Base-by-base conservation (phyloP, 139 green algal genomes). In the Chlorella sp. region DNA sequence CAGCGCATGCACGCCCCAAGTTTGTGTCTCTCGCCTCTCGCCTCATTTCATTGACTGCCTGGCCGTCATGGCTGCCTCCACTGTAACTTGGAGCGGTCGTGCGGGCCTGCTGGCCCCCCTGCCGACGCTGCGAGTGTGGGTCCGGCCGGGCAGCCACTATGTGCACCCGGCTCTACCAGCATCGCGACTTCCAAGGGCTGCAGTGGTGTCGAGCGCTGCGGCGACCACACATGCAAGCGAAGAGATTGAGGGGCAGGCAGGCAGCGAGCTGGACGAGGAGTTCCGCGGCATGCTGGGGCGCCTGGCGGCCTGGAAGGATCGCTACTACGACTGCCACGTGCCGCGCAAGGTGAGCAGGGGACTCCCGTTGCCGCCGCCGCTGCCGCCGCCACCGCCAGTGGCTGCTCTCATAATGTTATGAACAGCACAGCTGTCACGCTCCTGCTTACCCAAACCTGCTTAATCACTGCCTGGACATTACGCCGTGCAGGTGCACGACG, bases 271-370 rank as follows among this genome's bases (percentile, higher is more conserved):
- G n/a, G 75, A 66, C 21, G 60, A 26, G 4, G 71, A 91, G 32
- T 94, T 93, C 15, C 42, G 84, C 4, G 81, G 37, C 11, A 94
- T 93, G 92, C 90, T 87, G 22, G 57, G 39, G 21, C 82, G 88
- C 73, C 85, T 94, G 37, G 12, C 69, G 39, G 79, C 66, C 22
- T 94, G 92, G 92, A 79, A 79, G 60, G 83, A 92, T 15, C 48
- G 32, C 0, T 92, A 92, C 48, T 90, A 91, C 88, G 89, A 91
- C 34, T 90, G 87, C 85, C 80, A 92, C 48, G 90, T 94, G 36
- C 92, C 92, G 16, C 87, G 87, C 64, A 76, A 86, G 86, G 83
- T 89, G 34, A 57, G 39, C 1, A 9, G 7, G 34, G 39, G 36
- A 37, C 30, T 3, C 3, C 16, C 40, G 24, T 2, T 37, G 61